Conservation (phyloP, 83 land plant species). For the Diphasiastrum complanatum region DNA sequence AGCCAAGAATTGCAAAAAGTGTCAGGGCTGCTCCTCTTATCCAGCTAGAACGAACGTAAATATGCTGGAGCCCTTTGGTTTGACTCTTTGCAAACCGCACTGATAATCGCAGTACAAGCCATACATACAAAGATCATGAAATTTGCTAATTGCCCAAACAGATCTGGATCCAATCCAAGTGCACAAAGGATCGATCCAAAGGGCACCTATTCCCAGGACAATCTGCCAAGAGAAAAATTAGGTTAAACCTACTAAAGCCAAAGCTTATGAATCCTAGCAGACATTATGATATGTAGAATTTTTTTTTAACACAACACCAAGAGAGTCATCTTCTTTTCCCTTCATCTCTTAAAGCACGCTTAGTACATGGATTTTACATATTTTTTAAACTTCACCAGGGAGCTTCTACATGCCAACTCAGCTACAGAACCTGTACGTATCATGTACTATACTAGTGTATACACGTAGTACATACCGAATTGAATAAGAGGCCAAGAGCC, state of each 20-base stretch:
- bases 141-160: slow-evolving; percentile 88
- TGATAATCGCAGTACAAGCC: slow-evolving; percentile 77
- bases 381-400: too few species aligned
- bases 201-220: slow-evolving; percentile 76
- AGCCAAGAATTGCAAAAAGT: slow-evolving; percentile 83
- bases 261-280: too few species aligned
- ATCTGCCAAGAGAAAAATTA: slow-evolving; percentile 36
- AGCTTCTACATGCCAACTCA: too few species aligned
- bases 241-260: too few species aligned
- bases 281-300: too few species aligned
- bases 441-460: too few species aligned
- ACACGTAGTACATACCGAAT: slow-evolving; percentile 73
- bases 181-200: slow-evolving; percentile 82
- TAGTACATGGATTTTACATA: too few species aligned
- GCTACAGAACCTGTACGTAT: too few species aligned
- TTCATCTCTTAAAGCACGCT: too few species aligned
- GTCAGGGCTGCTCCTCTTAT: slow-evolving; percentile 55
- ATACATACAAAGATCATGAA: slow-evolving; percentile 81
- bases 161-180: slow-evolving; percentile 56
- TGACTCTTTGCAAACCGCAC: slow-evolving; percentile 40
- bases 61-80: slow-evolving; percentile 41
- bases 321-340: too few species aligned
- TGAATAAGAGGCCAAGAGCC: slow-evolving; percentile 94
- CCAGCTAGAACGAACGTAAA: slow-evolving; percentile 31
- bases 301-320: too few species aligned